These are phyloP conservation scores for Discostella stelligera DNA, from an alignment of 352 stramenopile genomes.

Conservation along the genomic window DNA sequence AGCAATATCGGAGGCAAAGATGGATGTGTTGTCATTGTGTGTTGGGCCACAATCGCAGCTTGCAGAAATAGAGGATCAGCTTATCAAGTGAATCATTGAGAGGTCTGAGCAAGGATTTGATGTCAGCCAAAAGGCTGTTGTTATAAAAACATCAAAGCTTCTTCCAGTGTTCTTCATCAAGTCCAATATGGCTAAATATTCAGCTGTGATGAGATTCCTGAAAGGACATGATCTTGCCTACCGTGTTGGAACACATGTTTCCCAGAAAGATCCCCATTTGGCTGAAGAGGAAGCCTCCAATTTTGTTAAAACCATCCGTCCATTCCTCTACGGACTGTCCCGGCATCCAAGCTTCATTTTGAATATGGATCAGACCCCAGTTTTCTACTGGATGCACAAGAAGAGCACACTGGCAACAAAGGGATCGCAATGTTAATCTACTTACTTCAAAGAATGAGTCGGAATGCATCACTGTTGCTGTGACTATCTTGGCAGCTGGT, in stretches of 20 bases:
- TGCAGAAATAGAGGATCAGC: neutral
- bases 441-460: neutral
- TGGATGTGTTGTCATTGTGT: neutral
- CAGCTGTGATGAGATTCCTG: neutral
- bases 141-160: neutral
- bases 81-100: neutral
- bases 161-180: neutral
- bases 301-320: neutral
- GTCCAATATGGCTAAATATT: neutral
- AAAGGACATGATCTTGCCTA: neutral
- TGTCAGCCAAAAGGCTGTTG: neutral
- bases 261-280: neutral
- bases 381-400: neutral
- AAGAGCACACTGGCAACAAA: neutral
- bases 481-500: neutral
- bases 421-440: neutral
- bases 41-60: neutral
- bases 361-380: slow-evolving; percentile 15
- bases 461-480: neutral
- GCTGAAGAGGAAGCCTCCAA: neutral
- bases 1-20: neutral
- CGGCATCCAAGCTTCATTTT: neutral
- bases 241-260: neutral
- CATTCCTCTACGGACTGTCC: neutral
- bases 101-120: neutral